These are phyloP conservation scores for Mycena sp. DNA, from an alignment of 1,284 basidiomycete genomes.

Conservation along the genomic window DNA sequence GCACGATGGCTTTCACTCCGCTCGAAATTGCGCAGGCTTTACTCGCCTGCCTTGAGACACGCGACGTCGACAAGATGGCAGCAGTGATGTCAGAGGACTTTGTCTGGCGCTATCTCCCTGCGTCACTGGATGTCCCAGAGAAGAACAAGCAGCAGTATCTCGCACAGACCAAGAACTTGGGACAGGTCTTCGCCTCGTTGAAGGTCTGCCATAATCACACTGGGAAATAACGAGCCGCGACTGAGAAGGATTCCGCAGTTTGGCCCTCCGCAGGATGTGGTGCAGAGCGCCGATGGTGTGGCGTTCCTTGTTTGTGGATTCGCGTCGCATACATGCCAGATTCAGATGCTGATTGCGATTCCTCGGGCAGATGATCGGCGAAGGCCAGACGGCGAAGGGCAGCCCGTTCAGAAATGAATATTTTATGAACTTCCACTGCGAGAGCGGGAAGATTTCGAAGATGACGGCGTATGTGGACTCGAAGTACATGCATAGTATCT, in stretches of 20 bases:
- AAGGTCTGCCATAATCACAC: background rate
- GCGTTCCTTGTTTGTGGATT: slow-evolving; percentile 11
- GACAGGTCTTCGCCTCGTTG: background rate
- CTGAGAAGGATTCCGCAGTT: background rate
- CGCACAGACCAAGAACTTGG: background rate
- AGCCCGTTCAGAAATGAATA: background rate
- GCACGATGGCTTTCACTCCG: no score
- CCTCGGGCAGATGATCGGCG: background rate
- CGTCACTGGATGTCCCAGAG: background rate
- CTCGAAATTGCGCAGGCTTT: background rate
- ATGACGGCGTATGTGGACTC: slow-evolving; percentile 18
- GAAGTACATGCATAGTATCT: background rate
- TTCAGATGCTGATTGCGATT: background rate
- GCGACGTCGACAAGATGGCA: background rate
- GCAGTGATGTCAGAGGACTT: slow-evolving; percentile 13
- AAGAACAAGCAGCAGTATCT: slow-evolving; percentile 15
- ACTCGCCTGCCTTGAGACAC: background rate
- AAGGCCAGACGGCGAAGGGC: slow-evolving; percentile 1
- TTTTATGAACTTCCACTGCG: slow-evolving; percentile 9
- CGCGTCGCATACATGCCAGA: background rate
- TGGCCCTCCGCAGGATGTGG: background rate
- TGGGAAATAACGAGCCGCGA: background rate
- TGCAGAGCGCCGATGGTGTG: slow-evolving; percentile 3
- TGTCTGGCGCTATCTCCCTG: slow-evolving; percentile 7
- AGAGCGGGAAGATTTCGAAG: slow-evolving; percentile 1